Evolutionary conservation across 106 monocot genomes (phyloP), one percentile per base, ranked within the genome.

Genomic region (Dactylorhiza incarnata): DNA sequence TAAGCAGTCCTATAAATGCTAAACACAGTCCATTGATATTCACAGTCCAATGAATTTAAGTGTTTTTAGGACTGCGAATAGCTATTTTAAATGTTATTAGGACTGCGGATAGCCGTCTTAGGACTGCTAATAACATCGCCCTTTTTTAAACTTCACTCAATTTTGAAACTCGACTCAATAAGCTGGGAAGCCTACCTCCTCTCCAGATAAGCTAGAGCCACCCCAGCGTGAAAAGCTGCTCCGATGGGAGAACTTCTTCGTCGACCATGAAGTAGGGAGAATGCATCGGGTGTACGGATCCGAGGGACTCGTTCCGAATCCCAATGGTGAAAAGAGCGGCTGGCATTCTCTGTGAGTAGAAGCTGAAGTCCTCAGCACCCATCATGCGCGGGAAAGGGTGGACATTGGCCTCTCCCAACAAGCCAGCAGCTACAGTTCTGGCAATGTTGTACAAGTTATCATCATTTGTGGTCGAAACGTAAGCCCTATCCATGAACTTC

Each of bases 291-390:
- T 82, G 56, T 8, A 68, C 20, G 10, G 79, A 58, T 17, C 81
- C 82, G 54, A 86, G 24, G 14, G 85, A 78, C 43, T 86, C 82
- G 25, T 86, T 87, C 76, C 79, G 76, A 9, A 84, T 75, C 5
- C 93, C 93, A 5, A 93, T 25, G 19, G 16, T 61, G 77, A 93
- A 88, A 14, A 88, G 19, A 13, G 74, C 78, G 9, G 84, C 77
- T 10, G 87, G 71, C 74, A 93, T 84, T 55, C 49, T 80, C 72
- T 86, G 80, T 12, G 90, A 77, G 45, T 81, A 90, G 87, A 94
- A 94, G 16, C 84, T 81, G 72, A 94, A 90, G 52, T 94, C 93
- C 73, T 91, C 91, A 0, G 84, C 82, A 0, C 85, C 89, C 85
- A 90, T 85, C 5, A 55, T 5, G 29, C 29, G 78, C 2, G 48